These are phyloP conservation scores for Thermothelomyces thermophilus DNA, from an alignment of 2,329 filamentous ascomycete genomes.

Conservation along the genomic window DNA sequence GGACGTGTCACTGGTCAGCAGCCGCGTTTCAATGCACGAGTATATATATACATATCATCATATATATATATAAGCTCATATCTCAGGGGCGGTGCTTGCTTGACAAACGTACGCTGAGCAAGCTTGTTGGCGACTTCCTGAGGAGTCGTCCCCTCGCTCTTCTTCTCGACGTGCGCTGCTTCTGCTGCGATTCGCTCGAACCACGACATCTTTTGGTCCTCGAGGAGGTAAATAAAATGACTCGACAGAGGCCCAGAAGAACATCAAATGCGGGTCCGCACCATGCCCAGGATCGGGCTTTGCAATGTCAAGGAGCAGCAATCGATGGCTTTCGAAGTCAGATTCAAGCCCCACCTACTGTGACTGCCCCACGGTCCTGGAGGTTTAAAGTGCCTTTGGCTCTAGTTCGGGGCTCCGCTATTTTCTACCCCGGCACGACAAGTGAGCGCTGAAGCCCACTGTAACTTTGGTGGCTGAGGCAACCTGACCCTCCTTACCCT, in stretches of 20 bases:
- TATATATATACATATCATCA: no score
- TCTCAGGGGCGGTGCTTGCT: neutral
- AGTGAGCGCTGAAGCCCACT: neutral
- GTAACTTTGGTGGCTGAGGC: neutral
- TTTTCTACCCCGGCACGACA: neutral
- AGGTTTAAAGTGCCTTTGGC: neutral
- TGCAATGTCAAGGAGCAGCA: no score
- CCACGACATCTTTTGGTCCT: constrained; percentile 7
- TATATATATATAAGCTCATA: no score
- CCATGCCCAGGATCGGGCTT: no score
- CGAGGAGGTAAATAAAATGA: neutral
- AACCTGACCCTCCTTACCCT: no score
- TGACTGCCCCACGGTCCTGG: no score
- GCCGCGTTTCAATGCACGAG: no score
- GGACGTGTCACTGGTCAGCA: no score
- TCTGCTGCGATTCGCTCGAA: constrained; percentile 7
- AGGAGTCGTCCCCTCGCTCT: neutral
- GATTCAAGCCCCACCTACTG: no score
- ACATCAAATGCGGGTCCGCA: no score
- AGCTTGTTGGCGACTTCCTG: constrained; percentile 7
- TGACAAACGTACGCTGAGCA: constrained; percentile 1
- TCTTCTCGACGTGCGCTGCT: neutral
- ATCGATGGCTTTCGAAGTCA: no score
- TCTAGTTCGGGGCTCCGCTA: neutral
- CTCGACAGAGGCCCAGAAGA: neutral